These are phyloP conservation scores for Trypanosoma avium DNA, from an alignment of 208 protist genomes.

Conservation along the genomic window DNA sequence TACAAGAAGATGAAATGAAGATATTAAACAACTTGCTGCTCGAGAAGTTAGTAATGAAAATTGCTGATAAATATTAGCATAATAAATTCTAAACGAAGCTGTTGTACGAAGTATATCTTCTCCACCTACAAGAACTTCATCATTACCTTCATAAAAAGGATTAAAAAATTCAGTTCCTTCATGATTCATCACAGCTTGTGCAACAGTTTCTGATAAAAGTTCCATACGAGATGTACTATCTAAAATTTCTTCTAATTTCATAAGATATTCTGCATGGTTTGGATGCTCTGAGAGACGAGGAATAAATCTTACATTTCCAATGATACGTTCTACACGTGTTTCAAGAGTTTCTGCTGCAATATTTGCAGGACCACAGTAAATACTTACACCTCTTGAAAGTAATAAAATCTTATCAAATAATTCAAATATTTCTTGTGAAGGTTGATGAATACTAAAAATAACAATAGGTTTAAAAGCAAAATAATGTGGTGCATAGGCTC, in stretches of 20 bases:
- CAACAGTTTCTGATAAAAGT: slow-evolving; percentile 43
- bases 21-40: slow-evolving; percentile 60
- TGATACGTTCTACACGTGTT: slow-evolving; percentile 42
- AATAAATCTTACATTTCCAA: slow-evolving; percentile 43
- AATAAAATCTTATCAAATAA: slow-evolving; percentile 89
- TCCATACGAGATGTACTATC: slow-evolving; percentile 68
- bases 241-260: slow-evolving; percentile 84
- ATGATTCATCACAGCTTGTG: slow-evolving; percentile 2
- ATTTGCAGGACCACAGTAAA: slow-evolving; percentile 85
- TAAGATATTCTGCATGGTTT: slow-evolving; percentile 86
- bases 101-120: slow-evolving; percentile 52
- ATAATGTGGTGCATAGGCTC: slow-evolving; percentile 77
- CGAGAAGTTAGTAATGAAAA: slow-evolving; percentile 69
- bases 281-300: slow-evolving; percentile 40
- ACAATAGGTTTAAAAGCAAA: slow-evolving; percentile 88
- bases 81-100: slow-evolving; percentile 62
- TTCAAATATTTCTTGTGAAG: slow-evolving; percentile 85
- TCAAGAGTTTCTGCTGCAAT: slow-evolving; percentile 57
- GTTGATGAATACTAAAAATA: slow-evolving; percentile 93
- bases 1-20: slow-evolving; percentile 78
- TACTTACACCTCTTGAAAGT: slow-evolving; percentile 73
- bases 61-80: slow-evolving; percentile 87
- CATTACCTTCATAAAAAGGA: background rate
- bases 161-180: slow-evolving; percentile 10
- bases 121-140: slow-evolving; percentile 13